A percentile compares a stretch with the other conserved stretches of the same genome.
phyloP scores from a whole-genome alignment of 2,329 filamentous ascomycete genomes.

The Penicillium capsulatum region DNA sequence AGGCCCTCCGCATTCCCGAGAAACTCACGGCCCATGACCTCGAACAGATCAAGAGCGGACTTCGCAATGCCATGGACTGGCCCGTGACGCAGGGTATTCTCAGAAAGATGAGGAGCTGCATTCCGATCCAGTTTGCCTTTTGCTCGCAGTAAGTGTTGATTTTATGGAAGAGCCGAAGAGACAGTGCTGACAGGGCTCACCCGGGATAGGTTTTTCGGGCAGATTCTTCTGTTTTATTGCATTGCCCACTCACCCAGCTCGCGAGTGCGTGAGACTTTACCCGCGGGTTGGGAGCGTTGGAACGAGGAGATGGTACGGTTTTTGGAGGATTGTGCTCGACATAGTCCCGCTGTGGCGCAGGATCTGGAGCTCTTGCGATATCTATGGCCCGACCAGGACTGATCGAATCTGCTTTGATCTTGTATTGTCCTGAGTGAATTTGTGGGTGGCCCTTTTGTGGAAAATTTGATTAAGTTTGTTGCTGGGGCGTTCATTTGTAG shows the following conservation, averaged over 20 bases:
- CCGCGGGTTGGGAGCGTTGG: constrained; percentile 41
- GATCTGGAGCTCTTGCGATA: constrained; percentile 37
- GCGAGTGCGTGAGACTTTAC: constrained; percentile 34
- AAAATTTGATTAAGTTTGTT: no score
- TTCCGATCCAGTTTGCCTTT: constrained; percentile 42
- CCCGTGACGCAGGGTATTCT: constrained; percentile 39
- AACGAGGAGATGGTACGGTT: constrained; percentile 41
- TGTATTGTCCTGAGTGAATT: no score
- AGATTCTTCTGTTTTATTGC: constrained; percentile 42
- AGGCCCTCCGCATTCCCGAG: constrained; percentile 39
- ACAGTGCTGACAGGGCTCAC: no score
- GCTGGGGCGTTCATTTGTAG: no score
- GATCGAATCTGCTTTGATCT: neutral
- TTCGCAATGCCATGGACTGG: constrained; percentile 43
- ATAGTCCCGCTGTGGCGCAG: constrained; percentile 39
- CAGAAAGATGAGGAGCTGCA: constrained; percentile 40
- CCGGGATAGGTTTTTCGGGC: constrained; percentile 41
- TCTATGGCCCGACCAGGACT: constrained; percentile 23
- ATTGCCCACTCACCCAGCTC: constrained; percentile 37
- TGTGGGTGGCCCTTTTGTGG: no score
- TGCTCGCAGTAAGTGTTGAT: constrained; percentile 35
- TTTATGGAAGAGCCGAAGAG: no score
- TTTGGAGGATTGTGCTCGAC: constrained; percentile 36
- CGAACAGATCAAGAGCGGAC: constrained; percentile 37
- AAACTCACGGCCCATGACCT: constrained; percentile 39